Conservation (phyloP, 2,329 filamentous ascomycete species). For the Colletotrichum magnum region DNA sequence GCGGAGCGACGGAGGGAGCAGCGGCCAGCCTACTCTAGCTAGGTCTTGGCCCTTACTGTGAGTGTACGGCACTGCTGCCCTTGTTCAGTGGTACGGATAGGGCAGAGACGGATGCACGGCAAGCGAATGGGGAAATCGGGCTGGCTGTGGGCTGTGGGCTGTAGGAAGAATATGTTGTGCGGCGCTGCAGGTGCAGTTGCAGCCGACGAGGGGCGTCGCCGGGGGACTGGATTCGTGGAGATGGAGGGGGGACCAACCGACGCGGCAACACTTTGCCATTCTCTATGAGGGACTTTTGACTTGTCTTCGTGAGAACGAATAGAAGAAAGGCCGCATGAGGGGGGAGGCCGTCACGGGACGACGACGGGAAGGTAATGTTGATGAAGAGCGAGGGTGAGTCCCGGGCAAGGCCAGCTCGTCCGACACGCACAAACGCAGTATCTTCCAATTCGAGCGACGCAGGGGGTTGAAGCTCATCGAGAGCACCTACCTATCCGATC, state of each 20-base stretch:
- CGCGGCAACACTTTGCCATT: too few species aligned
- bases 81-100: slow-evolving; percentile 23
- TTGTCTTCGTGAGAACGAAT: too few species aligned
- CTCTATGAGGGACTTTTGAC: too few species aligned
- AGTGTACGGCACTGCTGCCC: slow-evolving; percentile 4
- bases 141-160: background rate
- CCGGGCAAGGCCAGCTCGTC: too few species aligned
- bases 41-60: background rate
- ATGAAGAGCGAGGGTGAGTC: too few species aligned
- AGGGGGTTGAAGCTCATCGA: background rate
- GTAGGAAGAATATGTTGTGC: slow-evolving; percentile 34
- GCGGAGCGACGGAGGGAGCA: slow-evolving; percentile 1
- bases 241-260: slow-evolving; percentile 24
- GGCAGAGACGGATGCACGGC: slow-evolving; percentile 37
- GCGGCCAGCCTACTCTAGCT: background rate
- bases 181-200: slow-evolving; percentile 36
- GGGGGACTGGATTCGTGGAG: slow-evolving; percentile 37
- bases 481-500: background rate
- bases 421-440: too few species aligned
- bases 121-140: slow-evolving; percentile 20
- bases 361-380: background rate
- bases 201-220: slow-evolving; percentile 35
- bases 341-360: slow-evolving; percentile 5
- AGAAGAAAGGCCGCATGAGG: background rate
- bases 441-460: background rate